Evolutionary conservation across 257 asterid species (phyloP).

Genomic region (Forsythia suspensa): DNA sequence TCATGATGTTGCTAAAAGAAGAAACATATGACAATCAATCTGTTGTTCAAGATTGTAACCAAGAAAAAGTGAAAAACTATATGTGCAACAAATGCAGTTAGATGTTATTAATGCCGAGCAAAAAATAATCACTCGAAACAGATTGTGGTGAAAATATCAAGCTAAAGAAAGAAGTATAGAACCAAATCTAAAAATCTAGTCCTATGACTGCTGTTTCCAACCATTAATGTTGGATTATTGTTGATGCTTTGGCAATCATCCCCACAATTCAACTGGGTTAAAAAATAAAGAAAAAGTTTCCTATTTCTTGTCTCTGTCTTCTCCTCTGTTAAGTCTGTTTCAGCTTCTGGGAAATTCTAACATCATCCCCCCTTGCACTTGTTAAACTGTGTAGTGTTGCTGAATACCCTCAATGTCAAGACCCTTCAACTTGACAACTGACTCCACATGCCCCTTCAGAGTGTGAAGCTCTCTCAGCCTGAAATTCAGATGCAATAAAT

Average conservation of each 20-base stretch:
- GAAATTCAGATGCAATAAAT: constrained; percentile 3
- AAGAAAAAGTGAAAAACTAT: background rate
- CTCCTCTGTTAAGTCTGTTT: background rate
- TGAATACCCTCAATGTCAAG: constrained; percentile 49
- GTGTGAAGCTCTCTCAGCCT: constrained; percentile 60
- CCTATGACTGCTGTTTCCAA: constrained; percentile 18
- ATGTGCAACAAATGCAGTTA: background rate
- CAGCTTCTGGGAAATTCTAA: constrained; percentile 1
- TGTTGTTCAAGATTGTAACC: too few relatives aligned
- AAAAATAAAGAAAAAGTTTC: background rate
- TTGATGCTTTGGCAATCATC: background rate
- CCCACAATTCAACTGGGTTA: background rate
- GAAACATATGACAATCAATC: too few relatives aligned
- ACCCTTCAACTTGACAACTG: constrained; percentile 57
- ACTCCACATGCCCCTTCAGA: constrained; percentile 59
- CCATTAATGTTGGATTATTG: constrained; percentile 14
- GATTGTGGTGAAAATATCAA: background rate
- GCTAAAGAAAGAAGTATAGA: background rate
- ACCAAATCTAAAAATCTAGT: constrained; percentile 13
- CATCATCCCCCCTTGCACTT: background rate
- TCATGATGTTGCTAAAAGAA: too few relatives aligned
- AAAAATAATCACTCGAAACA: background rate
- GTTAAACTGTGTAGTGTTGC: constrained; percentile 54
- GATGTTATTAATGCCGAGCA: background rate
- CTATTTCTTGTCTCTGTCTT: constrained; percentile 24